Base-by-base conservation (phyloP, 306 rosid genomes). In the Casuarina glauca region DNA sequence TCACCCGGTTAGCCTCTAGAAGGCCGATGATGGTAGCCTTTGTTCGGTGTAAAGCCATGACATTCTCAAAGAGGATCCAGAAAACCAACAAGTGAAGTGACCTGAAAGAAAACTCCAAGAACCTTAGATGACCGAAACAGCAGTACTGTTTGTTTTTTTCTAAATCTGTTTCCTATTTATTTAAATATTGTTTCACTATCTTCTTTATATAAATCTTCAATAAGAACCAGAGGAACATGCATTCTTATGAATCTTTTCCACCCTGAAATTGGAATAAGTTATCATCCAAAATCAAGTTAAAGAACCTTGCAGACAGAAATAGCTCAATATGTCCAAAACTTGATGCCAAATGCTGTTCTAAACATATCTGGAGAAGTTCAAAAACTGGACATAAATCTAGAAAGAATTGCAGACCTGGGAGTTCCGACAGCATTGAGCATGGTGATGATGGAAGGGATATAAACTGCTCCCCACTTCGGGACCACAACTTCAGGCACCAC, bases 41-140 rank as follows among this genome's bases (percentile, higher is more conserved):
- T 55, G 97, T 84, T 74, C 98, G 79, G 85, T 92, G 97, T 6
- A 92, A 82, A 17, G 98, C 84, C 98, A 94, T 92, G 76, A 90
- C 91, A 54, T 94, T 94, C 84, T 94, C 98, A 55, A 92, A 94
- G 42, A 94, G 84, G 76, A 94, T 90, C 98, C 97, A 94, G 63
- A 91, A 90, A 15, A 90, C 85, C 50, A 92, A 11, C 7, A 94
- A 80, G 78, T 94, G 91, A 9, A 92, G 66, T 42, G 97, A 94
- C 87, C 98, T 94, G 83, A 76, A 84, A 80, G 55, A 32, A 16
- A 11, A 58, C 70, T 4, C 48, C 45, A 45, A n/a, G 63, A 75
- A 78, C 52, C 19, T 52, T 17, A 9, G 43, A 0, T 26, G 32
- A 26, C 32, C 32, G 32, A 26, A 26, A 26, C 32, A 26, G 32